Percentiles rank a stretch among this genome's conserved stretches.
These are phyloP conservation scores for Calonectria hongkongensis DNA, from an alignment of 2,329 filamentous ascomycete species.

Conservation along the genomic window DNA sequence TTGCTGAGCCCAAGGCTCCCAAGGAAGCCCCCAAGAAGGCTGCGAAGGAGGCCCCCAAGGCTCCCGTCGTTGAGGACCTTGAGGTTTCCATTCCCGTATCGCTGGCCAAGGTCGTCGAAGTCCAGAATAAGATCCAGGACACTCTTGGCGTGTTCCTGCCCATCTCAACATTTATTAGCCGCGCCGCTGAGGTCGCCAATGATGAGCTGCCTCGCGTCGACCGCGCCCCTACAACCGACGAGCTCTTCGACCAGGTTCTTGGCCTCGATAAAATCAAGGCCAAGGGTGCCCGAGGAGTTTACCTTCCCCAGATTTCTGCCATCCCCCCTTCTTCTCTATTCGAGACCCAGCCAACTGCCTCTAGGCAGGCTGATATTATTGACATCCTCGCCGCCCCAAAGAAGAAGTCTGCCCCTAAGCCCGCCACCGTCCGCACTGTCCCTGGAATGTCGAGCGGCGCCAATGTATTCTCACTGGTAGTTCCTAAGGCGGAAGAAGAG, in stretches of 20 bases:
- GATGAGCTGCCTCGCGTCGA: slow-evolving; percentile 84
- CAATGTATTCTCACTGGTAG: slow-evolving; percentile 89
- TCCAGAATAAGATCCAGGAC: slow-evolving; percentile 86
- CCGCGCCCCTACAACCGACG: slow-evolving; percentile 79
- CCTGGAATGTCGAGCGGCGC: slow-evolving; percentile 73
- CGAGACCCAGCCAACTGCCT: slow-evolving; percentile 55
- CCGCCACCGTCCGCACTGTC: slow-evolving; percentile 57
- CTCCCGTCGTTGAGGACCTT: slow-evolving; percentile 68
- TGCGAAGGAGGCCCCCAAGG: slow-evolving; percentile 63
- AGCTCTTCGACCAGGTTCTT: slow-evolving; percentile 92
- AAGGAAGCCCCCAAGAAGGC: slow-evolving; percentile 60
- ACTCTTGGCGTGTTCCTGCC: slow-evolving; percentile 88
- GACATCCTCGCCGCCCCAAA: slow-evolving; percentile 80
- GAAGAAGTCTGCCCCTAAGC: slow-evolving; percentile 54
- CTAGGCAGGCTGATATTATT: slow-evolving; percentile 80
- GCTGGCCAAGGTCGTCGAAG: slow-evolving; percentile 84
- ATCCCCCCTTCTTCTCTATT: slow-evolving; percentile 68
- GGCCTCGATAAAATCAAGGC: slow-evolving; percentile 75
- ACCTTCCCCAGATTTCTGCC: slow-evolving; percentile 83
- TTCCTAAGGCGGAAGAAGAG: slow-evolving; percentile 87
- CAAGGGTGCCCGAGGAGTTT: slow-evolving; percentile 75
- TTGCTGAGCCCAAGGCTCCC: slow-evolving; percentile 73
- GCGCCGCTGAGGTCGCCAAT: slow-evolving; percentile 91
- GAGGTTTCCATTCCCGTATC: slow-evolving; percentile 85
- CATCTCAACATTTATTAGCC: slow-evolving; percentile 89